Evolutionary conservation across 768 basidiomycete species (phyloP).

Genomic region (Pleurotus pulmonarius): DNA sequence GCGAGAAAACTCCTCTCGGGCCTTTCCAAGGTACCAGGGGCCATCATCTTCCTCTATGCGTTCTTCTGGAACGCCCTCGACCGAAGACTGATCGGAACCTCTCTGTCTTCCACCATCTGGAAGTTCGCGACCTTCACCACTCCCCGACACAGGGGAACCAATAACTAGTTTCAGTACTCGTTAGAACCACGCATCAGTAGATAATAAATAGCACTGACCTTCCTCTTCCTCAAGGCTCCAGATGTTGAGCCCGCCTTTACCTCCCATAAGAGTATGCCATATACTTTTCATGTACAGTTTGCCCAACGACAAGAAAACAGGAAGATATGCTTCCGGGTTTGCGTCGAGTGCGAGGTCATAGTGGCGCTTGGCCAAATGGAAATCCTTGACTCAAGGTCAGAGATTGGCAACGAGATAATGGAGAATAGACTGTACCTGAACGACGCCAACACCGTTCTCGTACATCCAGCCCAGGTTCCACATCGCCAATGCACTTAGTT

Average conservation of each 20-base stretch:
- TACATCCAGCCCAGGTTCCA: slow-evolving; percentile 99
- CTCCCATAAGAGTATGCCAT: slow-evolving; percentile 78
- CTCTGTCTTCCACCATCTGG: slow-evolving; percentile 31
- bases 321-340: slow-evolving; percentile 85
- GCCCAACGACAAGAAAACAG: slow-evolving; percentile 76
- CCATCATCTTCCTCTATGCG: slow-evolving; percentile 56
- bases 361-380: slow-evolving; percentile 93
- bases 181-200: slow-evolving; percentile 3
- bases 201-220: slow-evolving; percentile 16
- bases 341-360: slow-evolving; percentile 90
- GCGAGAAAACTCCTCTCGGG: slow-evolving; percentile 71
- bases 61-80: slow-evolving; percentile 27
- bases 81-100: slow-evolving; percentile 9
- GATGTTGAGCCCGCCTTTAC: slow-evolving; percentile 61
- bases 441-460: slow-evolving; percentile 91
- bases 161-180: not conserved
- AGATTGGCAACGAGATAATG: not conserved
- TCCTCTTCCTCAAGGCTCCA: slow-evolving; percentile 62
- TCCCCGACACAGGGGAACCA: not conserved
- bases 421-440: slow-evolving; percentile 48
- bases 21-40: slow-evolving; percentile 81
- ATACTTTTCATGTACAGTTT: slow-evolving; percentile 82
- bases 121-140: slow-evolving; percentile 33
- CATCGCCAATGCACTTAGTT: slow-evolving; percentile 90
- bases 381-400: slow-evolving; percentile 55